Conservation (phyloP, 2,329 filamentous ascomycete genomes). For the Cladosporium sp. region DNA sequence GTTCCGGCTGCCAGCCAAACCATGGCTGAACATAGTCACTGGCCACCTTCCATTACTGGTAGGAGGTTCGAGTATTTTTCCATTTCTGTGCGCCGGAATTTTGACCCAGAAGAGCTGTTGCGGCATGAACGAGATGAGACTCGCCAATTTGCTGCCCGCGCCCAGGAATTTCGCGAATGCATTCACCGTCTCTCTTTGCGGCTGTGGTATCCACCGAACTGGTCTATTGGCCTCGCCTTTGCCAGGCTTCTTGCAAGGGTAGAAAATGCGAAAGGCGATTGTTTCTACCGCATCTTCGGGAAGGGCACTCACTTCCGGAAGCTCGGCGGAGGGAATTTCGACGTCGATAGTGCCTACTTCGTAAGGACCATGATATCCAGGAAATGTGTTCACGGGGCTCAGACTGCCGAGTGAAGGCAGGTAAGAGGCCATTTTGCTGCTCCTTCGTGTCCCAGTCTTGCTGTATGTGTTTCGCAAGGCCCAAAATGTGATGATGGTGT, state of each 20-base stretch:
- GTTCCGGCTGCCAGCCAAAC: slow-evolving; percentile 74
- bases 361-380: slow-evolving; percentile 70
- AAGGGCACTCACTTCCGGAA: slow-evolving; percentile 53
- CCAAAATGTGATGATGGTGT: slow-evolving; percentile 4
- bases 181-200: slow-evolving; percentile 67
- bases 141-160: slow-evolving; percentile 39
- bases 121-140: slow-evolving; percentile 39
- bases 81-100: slow-evolving; percentile 69
- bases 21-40: slow-evolving; percentile 80
- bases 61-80: slow-evolving; percentile 51
- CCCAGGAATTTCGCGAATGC: slow-evolving; percentile 75
- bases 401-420: slow-evolving; percentile 8
- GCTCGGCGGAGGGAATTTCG: slow-evolving; percentile 63
- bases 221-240: slow-evolving; percentile 45
- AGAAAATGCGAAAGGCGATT: slow-evolving; percentile 76
- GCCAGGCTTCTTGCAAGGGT: slow-evolving; percentile 54
- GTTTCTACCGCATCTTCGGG: slow-evolving; percentile 59
- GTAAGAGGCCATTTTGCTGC: slow-evolving; percentile 7
- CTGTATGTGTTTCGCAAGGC: not conserved
- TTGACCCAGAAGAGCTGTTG: slow-evolving; percentile 68
- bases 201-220: slow-evolving; percentile 72
- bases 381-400: slow-evolving; percentile 67
- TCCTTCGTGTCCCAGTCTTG: not conserved
- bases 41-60: slow-evolving; percentile 61
- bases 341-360: slow-evolving; percentile 75